phyloP scores from a whole-genome alignment of 345 rosid genomes.

The Heritiera littoralis region DNA sequence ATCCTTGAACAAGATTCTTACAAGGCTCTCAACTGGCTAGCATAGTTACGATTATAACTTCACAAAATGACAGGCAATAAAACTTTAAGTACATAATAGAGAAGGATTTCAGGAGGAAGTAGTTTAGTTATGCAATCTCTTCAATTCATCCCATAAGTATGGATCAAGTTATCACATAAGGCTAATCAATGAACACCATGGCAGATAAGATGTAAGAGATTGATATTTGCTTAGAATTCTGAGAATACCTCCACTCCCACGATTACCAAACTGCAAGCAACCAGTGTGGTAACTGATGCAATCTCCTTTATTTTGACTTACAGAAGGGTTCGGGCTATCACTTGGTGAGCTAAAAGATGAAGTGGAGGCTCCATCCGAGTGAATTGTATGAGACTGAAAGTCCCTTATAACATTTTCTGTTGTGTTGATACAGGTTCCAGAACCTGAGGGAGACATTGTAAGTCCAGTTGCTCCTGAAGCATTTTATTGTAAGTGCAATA shows the following conservation, averaged over 20 bases:
- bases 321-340: constrained; percentile 41
- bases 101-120: not conserved
- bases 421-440: constrained; percentile 45
- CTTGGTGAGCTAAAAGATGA: constrained; percentile 42
- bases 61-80: not conserved
- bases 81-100: not conserved
- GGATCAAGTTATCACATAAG: constrained; percentile 9
- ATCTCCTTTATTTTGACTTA: constrained; percentile 53
- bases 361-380: constrained; percentile 47
- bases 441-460: constrained; percentile 42
- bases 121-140: not conserved
- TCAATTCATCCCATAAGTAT: constrained; percentile 10
- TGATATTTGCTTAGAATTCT: constrained; percentile 4
- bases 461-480: constrained; percentile 55
- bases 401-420: constrained; percentile 51
- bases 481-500: constrained; percentile 31
- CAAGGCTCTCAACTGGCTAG: not conserved
- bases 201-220: not conserved
- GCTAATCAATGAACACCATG: constrained; percentile 1
- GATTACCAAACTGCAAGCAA: constrained; percentile 76
- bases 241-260: constrained; percentile 73
- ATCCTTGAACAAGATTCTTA: not conserved
- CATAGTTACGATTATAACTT: not conserved
- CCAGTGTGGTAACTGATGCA: constrained; percentile 29
- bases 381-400: constrained; percentile 48